A percentile compares a stretch with the other conserved stretches of the same genome.
These are phyloP conservation scores for Cyberlindnera petersonii DNA, from an alignment of 805 yeast genomes.

Conservation along the genomic window DNA sequence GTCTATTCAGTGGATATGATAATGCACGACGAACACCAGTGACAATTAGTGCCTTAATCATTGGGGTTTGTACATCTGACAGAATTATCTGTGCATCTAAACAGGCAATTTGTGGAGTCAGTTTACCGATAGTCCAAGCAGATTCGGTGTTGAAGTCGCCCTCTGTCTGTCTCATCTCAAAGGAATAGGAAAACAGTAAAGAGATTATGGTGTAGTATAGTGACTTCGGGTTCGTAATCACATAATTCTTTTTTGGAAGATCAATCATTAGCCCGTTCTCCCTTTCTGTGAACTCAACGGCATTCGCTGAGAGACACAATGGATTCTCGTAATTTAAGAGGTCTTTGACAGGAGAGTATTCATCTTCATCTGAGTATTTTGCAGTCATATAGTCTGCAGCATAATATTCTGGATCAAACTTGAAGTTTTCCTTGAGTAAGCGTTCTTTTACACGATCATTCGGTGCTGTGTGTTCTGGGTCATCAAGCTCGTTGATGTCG, in stretches of 20 bases:
- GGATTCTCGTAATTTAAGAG: slow-evolving; percentile 54
- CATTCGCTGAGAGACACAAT: slow-evolving; percentile 23
- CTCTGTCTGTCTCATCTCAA: slow-evolving; percentile 70
- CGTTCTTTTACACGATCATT: slow-evolving; percentile 65
- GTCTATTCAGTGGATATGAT: slow-evolving; percentile 75
- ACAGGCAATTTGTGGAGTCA: slow-evolving; percentile 72
- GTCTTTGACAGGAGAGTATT: slow-evolving; percentile 39
- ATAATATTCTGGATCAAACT: slow-evolving; percentile 86
- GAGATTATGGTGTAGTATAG: slow-evolving; percentile 61
- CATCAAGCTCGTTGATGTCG: slow-evolving; percentile 82
- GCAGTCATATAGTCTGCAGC: slow-evolving; percentile 70
- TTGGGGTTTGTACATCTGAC: slow-evolving; percentile 24
- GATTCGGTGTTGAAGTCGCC: slow-evolving; percentile 78
- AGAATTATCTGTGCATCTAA: slow-evolving; percentile 57
- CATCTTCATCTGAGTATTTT: slow-evolving; percentile 54
- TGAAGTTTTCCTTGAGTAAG: slow-evolving; percentile 58
- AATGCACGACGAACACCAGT: slow-evolving; percentile 71
- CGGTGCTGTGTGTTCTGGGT: slow-evolving; percentile 66
- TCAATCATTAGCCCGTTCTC: slow-evolving; percentile 67
- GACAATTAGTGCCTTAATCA: slow-evolving; percentile 49
- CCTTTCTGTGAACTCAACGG: slow-evolving; percentile 47
- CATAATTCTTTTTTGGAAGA: slow-evolving; percentile 59
- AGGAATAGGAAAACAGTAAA: slow-evolving; percentile 66
- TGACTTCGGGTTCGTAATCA: slow-evolving; percentile 53
- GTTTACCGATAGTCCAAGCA: slow-evolving; percentile 90